phyloP scores from a whole-genome alignment of 169 alveolate genomes.

The Cytauxzoon felis region DNA sequence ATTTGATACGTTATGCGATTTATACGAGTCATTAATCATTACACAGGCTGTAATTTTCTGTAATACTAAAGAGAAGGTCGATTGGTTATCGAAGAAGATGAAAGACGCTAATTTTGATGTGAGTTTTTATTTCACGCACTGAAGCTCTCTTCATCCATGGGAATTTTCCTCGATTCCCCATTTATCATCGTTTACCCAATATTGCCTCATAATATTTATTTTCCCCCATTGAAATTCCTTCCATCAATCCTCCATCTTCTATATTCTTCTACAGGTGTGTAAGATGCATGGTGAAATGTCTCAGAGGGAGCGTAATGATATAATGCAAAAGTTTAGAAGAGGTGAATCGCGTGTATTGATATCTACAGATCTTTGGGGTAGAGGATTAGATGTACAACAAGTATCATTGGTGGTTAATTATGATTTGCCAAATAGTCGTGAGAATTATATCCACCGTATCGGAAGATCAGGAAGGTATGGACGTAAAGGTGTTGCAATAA shows the following conservation, averaged over 20 bases:
- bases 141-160: conserved; percentile 12
- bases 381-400: conserved; percentile 99
- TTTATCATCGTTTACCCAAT: neutral
- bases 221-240: neutral
- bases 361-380: conserved; percentile 98
- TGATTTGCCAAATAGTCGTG: conserved; percentile 97
- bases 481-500: conserved; percentile 98
- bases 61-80: conserved; percentile 93
- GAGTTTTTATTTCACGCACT: too few species aligned
- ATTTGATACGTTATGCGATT: conserved; percentile 96
- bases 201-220: neutral
- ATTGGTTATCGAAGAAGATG: conserved; percentile 97
- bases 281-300: conserved; percentile 98
- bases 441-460: conserved; percentile 96
- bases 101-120: conserved; percentile 95
- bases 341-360: conserved; percentile 95
- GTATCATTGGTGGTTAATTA: conserved; percentile 94
- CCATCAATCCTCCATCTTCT: neutral
- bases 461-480: conserved; percentile 99
- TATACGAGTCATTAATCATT: conserved; percentile 95
- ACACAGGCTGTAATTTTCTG: conserved; percentile 99
- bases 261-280: conserved; percentile 63
- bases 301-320: conserved; percentile 94
- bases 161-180: conserved; percentile 1
- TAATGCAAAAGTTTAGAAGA: conserved; percentile 93